Evolutionary conservation across 352 stramenopile species (phyloP), one percentile per base, ranked within the genome.

Genomic region (Thalassiosira exigua): DNA sequence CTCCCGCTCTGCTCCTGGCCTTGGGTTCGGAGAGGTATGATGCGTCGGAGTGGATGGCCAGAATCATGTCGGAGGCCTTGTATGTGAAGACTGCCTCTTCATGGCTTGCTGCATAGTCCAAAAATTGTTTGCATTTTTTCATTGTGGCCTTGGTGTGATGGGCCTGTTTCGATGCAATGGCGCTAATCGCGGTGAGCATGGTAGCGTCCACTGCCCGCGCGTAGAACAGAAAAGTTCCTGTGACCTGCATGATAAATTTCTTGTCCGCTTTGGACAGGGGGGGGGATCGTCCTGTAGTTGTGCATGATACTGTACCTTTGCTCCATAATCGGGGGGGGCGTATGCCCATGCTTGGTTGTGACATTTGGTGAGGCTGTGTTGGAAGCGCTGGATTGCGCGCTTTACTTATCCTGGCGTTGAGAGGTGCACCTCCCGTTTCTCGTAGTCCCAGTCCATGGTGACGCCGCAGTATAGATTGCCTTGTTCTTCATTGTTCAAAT

Each of bases 41-140:
- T 11, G 67, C 68, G 67, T 86, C 66, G 21, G 27, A 69, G 17
- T 82, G 29, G 26, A 78, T 54, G 4, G 57, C 17, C 12, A 86
- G 60, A 17, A 81, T 53, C 79, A 86, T 86, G 19, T 82, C 62
- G 26, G 51, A 69, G 1, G 72, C 73, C 24, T 46, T 2, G 41
- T 64, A 86, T 12, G 36, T 11, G 12, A 84, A 22, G 0, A 12
- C 72, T 9, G 79, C n/a, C 69, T 68, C 51, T 87, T 53, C 0
- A 75, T 69, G 9, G 79, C 72, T 0, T 48, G 39, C n/a, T n/a
- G n/a, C n/a, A 52, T 86, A 84, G 42, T 86, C 64, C 4, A 80
- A 30, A n/a, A 86, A 27, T 54, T 73, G 39, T 7, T 17, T 76
- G 19, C 56, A 50, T 12, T 24, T 17, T 30, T 62, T 4, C 12